phyloP scores from a whole-genome alignment of 306 rosid genomes.

The Gleditsia sinensis region DNA sequence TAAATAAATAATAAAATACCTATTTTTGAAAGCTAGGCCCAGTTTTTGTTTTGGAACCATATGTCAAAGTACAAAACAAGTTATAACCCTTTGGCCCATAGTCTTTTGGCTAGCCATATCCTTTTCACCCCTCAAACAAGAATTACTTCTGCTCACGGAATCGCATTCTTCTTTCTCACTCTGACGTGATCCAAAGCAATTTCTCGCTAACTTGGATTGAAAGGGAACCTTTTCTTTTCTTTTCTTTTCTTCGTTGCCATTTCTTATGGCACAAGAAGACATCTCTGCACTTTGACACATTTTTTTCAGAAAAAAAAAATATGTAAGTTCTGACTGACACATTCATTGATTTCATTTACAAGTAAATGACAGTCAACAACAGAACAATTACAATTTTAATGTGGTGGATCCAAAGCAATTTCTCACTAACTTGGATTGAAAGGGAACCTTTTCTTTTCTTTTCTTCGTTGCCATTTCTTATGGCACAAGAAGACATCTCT shows the following conservation, averaged over 20 bases:
- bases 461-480: slow-evolving; percentile 6
- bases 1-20: too few relatives aligned
- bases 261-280: neutral
- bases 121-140: too few relatives aligned
- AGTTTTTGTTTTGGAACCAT: too few relatives aligned
- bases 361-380: too few relatives aligned
- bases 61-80: neutral
- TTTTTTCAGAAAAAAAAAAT: too few relatives aligned
- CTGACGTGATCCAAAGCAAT: slow-evolving; percentile 4
- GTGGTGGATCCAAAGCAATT: neutral
- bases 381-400: too few relatives aligned
- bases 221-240: slow-evolving; percentile 14
- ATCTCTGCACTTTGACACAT: neutral
- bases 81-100: slow-evolving; percentile 23
- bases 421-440: slow-evolving; percentile 20
- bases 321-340: too few relatives aligned
- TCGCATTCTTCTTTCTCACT: slow-evolving; percentile 16
- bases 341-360: too few relatives aligned
- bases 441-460: slow-evolving; percentile 13
- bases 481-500: neutral
- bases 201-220: slow-evolving; percentile 18
- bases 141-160: neutral
- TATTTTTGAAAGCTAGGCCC: too few relatives aligned
- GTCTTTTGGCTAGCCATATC: neutral
- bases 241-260: slow-evolving; percentile 1